Evolutionary conservation across 768 basidiomycete species (phyloP).

Genomic region (Cystobasidium ongulense): DNA sequence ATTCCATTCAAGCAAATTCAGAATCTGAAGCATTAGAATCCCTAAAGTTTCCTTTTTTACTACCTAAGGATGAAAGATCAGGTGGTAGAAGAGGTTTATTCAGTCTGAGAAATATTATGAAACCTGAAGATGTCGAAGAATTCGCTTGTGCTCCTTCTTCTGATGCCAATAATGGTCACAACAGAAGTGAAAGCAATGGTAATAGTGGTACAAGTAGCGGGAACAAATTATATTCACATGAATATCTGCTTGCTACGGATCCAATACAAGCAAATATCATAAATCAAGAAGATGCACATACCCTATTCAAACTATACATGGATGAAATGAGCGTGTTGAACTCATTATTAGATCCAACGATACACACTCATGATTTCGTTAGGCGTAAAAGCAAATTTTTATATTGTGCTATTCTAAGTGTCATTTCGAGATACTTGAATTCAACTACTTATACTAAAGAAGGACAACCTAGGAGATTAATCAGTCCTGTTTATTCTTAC

Average conservation of each 20-base stretch:
- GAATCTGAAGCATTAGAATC: not conserved
- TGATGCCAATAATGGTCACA: not conserved
- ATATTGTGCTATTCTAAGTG: slow-evolving; percentile 20
- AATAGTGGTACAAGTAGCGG: not conserved
- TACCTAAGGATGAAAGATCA: slow-evolving; percentile 8
- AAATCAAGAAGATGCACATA: slow-evolving; percentile 14
- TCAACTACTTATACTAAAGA: slow-evolving; percentile 10
- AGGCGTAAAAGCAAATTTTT: not conserved
- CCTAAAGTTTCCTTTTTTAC: slow-evolving; percentile 20
- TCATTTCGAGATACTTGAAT: slow-evolving; percentile 27
- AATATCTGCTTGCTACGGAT: slow-evolving; percentile 1
- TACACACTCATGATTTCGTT: slow-evolving; percentile 31
- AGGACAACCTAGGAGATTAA: slow-evolving; percentile 5
- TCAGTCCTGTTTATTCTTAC: slow-evolving; percentile 24
- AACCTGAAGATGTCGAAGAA: slow-evolving; percentile 6
- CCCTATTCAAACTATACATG: slow-evolving; percentile 50
- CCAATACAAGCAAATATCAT: slow-evolving; percentile 15
- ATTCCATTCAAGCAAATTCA: not conserved
- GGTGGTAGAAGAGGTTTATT: slow-evolving; percentile 23
- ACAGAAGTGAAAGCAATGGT: not conserved
- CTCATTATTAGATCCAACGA: slow-evolving; percentile 54
- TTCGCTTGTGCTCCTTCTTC: not conserved
- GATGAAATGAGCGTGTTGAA: slow-evolving; percentile 75
- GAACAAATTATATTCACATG: not conserved
- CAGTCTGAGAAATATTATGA: slow-evolving; percentile 9